Evolutionary conservation across 495 filamentous ascomycete genomes (phyloP).

Genomic region (Penicillium odoratum): DNA sequence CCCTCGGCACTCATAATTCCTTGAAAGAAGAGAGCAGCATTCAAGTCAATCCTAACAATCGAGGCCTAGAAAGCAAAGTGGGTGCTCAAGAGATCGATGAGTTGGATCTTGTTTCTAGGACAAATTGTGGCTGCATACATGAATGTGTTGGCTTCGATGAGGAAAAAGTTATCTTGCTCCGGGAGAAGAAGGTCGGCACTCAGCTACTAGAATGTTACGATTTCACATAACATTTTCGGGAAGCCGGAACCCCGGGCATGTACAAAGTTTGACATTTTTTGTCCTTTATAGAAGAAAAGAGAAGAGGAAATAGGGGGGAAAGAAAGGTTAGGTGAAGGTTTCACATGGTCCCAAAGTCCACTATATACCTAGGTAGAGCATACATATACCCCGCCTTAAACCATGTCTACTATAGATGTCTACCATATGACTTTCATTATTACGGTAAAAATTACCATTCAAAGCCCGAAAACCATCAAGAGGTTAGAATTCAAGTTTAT

Average conservation of each 20-base stretch:
- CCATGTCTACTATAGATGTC: no score
- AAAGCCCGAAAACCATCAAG: no score
- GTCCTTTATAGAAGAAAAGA: no score
- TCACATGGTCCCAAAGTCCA: no score
- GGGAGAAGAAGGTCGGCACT: constrained; percentile 63
- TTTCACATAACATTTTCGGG: constrained; percentile 61
- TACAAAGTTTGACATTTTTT: neutral
- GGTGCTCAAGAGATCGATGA: neutral
- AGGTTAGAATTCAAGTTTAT: no score
- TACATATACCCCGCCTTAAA: no score
- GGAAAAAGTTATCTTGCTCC: constrained; percentile 83
- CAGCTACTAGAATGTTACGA: constrained; percentile 88
- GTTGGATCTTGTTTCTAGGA: constrained; percentile 2
- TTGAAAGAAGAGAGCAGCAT: constrained; percentile 54
- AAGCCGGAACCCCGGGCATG: neutral
- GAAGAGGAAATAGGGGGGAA: no score
- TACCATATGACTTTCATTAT: no score
- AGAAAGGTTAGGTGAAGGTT: no score
- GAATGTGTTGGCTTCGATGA: constrained; percentile 92
- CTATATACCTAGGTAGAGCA: no score
- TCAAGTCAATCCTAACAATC: constrained; percentile 46
- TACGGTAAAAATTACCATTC: no score
- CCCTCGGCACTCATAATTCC: constrained; percentile 37
- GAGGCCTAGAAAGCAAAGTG: constrained; percentile 13
- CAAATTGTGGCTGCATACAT: constrained; percentile 28